phyloP scores from a whole-genome alignment of 169 alveolate genomes.

The Plasmodium fragile region DNA sequence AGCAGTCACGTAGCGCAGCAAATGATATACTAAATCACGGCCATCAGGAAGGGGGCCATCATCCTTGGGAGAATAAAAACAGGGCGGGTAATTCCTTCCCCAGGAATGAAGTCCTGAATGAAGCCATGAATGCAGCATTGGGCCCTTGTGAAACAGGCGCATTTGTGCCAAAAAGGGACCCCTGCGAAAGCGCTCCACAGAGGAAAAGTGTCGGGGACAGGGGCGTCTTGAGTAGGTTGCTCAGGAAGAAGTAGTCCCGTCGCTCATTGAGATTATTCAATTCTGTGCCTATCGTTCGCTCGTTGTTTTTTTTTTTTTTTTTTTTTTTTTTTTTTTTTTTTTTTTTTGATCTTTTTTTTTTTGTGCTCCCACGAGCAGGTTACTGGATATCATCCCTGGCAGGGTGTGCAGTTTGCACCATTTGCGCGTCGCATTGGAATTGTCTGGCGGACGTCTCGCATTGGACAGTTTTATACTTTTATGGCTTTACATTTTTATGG shows the following conservation, averaged over 20 bases:
- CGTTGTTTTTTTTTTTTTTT: not conserved
- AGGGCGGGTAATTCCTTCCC: not conserved
- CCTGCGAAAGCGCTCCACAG: constrained; percentile 3
- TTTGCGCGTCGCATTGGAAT: not conserved
- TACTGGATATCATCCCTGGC: not conserved
- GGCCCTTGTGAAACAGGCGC: not conserved
- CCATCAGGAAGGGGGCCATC: not conserved
- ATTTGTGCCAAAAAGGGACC: not conserved
- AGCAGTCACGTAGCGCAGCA: not conserved
- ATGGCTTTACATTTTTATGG: not conserved
- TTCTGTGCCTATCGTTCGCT: not conserved
- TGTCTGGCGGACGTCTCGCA: not conserved
- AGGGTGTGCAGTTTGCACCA: not conserved
- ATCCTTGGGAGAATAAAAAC: constrained; percentile 1
- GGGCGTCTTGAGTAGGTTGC: constrained; percentile 70
- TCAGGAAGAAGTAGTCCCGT: constrained; percentile 26
- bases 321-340: not conserved
- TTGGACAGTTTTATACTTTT: not conserved
- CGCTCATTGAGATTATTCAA: not conserved
- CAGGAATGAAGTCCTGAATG: not conserved
- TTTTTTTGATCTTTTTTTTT: too few relatives aligned
- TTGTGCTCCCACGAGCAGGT: not conserved
- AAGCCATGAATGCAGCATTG: not conserved
- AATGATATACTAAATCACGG: not conserved
- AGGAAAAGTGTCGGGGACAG: constrained; percentile 26